Conservation (phyloP, 768 basidiomycete species). For the Rhizopogon vesiculosus region DNA sequence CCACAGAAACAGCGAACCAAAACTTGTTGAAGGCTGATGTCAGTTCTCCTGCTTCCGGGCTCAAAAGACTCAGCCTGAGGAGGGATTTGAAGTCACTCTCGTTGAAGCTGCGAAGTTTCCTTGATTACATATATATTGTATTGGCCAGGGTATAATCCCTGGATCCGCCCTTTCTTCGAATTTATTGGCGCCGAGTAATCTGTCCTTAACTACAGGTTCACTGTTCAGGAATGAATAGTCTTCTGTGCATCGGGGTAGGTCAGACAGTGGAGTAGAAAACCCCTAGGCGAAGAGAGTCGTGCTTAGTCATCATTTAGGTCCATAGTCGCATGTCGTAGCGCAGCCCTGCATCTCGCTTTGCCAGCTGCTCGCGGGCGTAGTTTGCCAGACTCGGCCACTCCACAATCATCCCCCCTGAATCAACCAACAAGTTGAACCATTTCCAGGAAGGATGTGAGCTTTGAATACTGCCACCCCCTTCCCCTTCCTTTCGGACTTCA, state of each 20-base stretch:
- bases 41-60: too few species aligned
- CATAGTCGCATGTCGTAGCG: too few species aligned
- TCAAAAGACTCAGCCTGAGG: conserved; percentile 8
- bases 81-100: conserved; percentile 49
- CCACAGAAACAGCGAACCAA: too few species aligned
- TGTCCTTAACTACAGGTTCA: conserved; percentile 44
- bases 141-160: conserved; percentile 58
- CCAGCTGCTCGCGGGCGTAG: background rate
- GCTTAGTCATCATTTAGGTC: too few species aligned
- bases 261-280: background rate
- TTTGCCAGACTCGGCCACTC: too few species aligned
- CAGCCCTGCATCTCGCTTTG: too few species aligned
- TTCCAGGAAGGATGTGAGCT: conserved; percentile 55
- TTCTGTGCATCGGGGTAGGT: background rate
- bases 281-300: too few species aligned
- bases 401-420: conserved; percentile 40
- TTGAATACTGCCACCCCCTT: background rate
- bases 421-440: conserved; percentile 63
- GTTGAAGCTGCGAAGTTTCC: conserved; percentile 54
- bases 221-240: conserved; percentile 33
- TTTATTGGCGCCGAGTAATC: conserved; percentile 56
- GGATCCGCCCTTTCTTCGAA: conserved; percentile 54
- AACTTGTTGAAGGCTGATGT: too few species aligned
- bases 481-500: too few species aligned
- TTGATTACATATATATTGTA: conserved; percentile 43